Base-by-base conservation (phyloP, 345 rosid species). In the Eucalyptus erythrocorys region DNA sequence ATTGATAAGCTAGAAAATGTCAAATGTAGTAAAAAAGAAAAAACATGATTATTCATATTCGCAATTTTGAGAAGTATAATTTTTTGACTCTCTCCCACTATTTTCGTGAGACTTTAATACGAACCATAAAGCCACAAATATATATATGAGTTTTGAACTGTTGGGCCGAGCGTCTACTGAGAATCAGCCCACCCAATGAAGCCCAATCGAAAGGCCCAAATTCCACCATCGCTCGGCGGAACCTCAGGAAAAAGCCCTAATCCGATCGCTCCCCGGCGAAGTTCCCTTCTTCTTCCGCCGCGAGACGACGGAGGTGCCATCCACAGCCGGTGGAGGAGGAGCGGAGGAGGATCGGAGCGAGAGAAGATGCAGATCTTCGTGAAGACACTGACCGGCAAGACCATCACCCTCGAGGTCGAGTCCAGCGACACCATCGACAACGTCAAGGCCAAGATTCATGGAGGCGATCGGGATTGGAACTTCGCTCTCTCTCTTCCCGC, bases 321-420 rank as follows among this genome's bases (percentile, higher is more conserved):
- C 81, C 1, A 45, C 81, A 2, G 45, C 48, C 45, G 76, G 30
- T 8, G n/a, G 37, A 57, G n/a, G 59, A 57, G 8, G 57, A 21
- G 57, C 26, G 66, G 66, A 53, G 55, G 76, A 86, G 26, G 85
- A 71, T 37, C n/a, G 5, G 32, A 86, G 50, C 26, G 32, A 43
- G 40, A 86, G 24, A 91, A 91, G 79, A 94, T 94, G 95, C 95
- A 93, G 92, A 93, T 94, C 89, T 94, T 94, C 90, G 96, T 94
- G 89, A 94, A 94, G 91, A 93, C 95, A 86, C 92, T 93, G 32
- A 94, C 96, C 4, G 64, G 84, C 84, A 40, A 76, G 47, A 76
- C 84, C 47, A 11, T 76, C 84, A 76, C 84, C 13, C 84, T 76
- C 84, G 47, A 40, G 84, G 47, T 76, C 30, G 47, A 76, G 84